Evolutionary conservation across 2,329 filamentous ascomycete genomes (phyloP), one percentile per base, ranked within the genome.

Genomic region (Cordyceps fumosorosea): DNA sequence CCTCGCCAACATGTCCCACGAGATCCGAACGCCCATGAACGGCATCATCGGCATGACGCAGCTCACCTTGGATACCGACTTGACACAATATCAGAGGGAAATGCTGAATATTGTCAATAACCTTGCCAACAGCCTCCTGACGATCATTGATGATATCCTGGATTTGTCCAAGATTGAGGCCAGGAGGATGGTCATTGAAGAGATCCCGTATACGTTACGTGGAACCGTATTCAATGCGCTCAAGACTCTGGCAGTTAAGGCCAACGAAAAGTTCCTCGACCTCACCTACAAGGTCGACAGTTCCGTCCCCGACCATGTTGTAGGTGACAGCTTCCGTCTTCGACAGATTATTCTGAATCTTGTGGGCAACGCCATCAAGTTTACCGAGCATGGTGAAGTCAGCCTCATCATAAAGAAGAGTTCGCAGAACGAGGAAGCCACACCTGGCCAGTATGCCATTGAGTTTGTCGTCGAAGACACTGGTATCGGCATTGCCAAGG

Each of bases 31-130:
- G 42, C 95, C 92, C 1, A 96, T 96, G 84, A 96, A 97, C 78
- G 93, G 93, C 69, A 97, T 97, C 72, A 96, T 97, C 68, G 93
- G 93, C 71, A 97, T 98, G 93, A 97, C 93, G 3, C 93, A 97
- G 74, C 81, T 99, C 62, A 97, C 95, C 1, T 82, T 99, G 60
- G 95, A 99, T 73, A 97, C 93, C 45, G 89, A 98, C 72, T 81
- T 99, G 63, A 96, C 93, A 52, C 90, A 93, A 71, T 96, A 96
- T 70, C 95, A 97, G 71, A 88, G 95, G 68, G 95, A 99, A 77
- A 98, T 98, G 93, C 80, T 98, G 75, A 98, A 97, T 69, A 96
- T 97, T 70, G 93, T 99, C 68, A 93, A 97, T 77, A 96, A 96
- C 71, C 81, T 98, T 67, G 95, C 93, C 67, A 97, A 97, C 78